Conservation (phyloP, 352 stramenopile genomes). For the Globisporangium barbulae region DNA sequence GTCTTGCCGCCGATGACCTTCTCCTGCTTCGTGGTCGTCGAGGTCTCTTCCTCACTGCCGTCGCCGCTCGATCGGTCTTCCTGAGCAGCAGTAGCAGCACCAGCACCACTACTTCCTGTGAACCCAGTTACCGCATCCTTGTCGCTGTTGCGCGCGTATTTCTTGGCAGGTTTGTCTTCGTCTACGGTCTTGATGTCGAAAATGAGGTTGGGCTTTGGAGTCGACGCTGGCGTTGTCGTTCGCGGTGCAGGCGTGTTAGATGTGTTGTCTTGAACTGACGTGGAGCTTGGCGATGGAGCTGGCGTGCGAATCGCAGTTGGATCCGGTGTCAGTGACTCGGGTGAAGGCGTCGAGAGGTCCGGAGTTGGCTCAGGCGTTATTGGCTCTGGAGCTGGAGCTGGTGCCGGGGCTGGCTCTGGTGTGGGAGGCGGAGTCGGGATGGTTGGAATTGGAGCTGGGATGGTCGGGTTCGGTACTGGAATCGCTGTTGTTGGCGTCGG, state of each 20-base stretch:
- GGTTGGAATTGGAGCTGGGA: background rate
- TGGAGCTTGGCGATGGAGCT: background rate
- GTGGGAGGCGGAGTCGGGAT: conserved; percentile 4
- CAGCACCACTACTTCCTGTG: background rate
- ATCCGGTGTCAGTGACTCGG: background rate
- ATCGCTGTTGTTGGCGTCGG: background rate
- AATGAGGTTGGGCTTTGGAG: conserved; percentile 14
- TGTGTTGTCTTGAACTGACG: background rate
- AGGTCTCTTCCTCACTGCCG: background rate
- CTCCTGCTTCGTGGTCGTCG: conserved; percentile 1
- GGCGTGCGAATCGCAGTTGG: background rate
- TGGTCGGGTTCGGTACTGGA: background rate
- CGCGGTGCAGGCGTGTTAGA: background rate
- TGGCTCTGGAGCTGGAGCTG: background rate
- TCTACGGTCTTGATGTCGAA: conserved; percentile 14
- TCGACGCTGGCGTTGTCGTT: conserved; percentile 1
- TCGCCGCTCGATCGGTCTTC: background rate
- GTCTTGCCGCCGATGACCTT: conserved; percentile 47
- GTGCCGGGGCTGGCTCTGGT: background rate
- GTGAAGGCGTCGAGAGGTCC: background rate
- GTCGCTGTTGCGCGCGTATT: conserved; percentile 12
- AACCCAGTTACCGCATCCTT: background rate
- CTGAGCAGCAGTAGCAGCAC: background rate
- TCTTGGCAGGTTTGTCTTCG: conserved; percentile 9
- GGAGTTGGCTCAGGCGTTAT: background rate